These are phyloP conservation scores for Geranium brycei DNA, from an alignment of 345 rosid genomes.

Conservation along the genomic window DNA sequence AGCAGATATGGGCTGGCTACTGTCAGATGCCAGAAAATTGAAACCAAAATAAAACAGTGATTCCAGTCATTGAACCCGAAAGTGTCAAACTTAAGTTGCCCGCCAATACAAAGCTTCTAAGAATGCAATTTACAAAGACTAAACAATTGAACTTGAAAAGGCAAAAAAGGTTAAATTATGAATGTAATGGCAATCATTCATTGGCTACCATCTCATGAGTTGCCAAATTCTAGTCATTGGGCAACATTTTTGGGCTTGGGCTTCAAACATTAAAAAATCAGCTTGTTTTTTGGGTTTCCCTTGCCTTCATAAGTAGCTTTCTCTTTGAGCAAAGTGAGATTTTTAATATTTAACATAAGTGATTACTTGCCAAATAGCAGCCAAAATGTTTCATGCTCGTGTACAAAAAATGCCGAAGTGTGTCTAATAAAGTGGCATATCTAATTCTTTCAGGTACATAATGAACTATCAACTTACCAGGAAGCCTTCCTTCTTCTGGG, in stretches of 20 bases:
- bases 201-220: neutral
- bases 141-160: too few species aligned
- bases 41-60: neutral
- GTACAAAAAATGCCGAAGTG: neutral
- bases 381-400: neutral
- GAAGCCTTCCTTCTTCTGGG: constrained; percentile 99
- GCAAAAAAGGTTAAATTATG: neutral
- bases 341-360: too few species aligned
- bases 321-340: too few species aligned
- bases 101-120: neutral
- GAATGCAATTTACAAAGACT: too few species aligned
- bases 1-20: neutral
- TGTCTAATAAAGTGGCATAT: neutral
- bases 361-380: neutral
- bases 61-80: neutral
- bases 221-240: too few species aligned
- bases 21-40: neutral
- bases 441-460: neutral
- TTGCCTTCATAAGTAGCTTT: too few species aligned
- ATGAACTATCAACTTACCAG: constrained; percentile 41
- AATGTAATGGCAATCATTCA: neutral
- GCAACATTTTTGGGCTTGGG: too few species aligned
- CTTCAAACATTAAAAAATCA: too few species aligned
- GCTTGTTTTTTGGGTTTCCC: too few species aligned
- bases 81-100: neutral